These are phyloP conservation scores for Rosa hybrid DNA, from an alignment of 331 rosid genomes.

Conservation along the genomic window DNA sequence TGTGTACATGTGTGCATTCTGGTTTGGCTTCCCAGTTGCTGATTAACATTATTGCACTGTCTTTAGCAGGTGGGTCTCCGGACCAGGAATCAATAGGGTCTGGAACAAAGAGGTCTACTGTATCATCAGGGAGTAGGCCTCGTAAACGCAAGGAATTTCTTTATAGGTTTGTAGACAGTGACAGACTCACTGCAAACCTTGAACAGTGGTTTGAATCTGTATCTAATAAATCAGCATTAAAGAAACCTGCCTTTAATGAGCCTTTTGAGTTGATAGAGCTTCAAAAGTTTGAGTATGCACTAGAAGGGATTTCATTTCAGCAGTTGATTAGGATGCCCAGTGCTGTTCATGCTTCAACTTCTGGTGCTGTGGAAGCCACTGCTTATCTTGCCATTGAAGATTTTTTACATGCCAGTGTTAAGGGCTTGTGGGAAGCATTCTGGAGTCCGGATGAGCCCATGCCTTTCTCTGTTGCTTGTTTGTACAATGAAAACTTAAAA, in stretches of 20 bases:
- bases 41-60: constrained; percentile 19
- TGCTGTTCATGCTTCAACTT: constrained; percentile 80
- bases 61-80: constrained; percentile 72
- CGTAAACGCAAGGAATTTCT: constrained; percentile 78
- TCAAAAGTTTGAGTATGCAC: constrained; percentile 95
- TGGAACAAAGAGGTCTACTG: constrained; percentile 86
- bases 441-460: constrained; percentile 91
- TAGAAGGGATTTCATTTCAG: constrained; percentile 96
- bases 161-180: constrained; percentile 68
- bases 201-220: constrained; percentile 78
- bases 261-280: constrained; percentile 95
- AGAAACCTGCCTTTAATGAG: constrained; percentile 65
- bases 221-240: constrained; percentile 41
- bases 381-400: constrained; percentile 91
- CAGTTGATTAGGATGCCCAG: constrained; percentile 93
- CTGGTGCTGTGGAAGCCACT: constrained; percentile 85
- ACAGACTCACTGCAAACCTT: constrained; percentile 55
- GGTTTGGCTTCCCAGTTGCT: constrained; percentile 1
- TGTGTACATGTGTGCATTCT: neutral
- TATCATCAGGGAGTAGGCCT: constrained; percentile 76
- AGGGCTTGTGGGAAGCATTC: constrained; percentile 96
- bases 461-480: constrained; percentile 89
- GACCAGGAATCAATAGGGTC: constrained; percentile 91
- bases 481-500: constrained; percentile 68
- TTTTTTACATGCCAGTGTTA: constrained; percentile 88